These are phyloP conservation scores for Chamaenerion angustifolium DNA, from an alignment of 345 rosid species.

Conservation along the genomic window DNA sequence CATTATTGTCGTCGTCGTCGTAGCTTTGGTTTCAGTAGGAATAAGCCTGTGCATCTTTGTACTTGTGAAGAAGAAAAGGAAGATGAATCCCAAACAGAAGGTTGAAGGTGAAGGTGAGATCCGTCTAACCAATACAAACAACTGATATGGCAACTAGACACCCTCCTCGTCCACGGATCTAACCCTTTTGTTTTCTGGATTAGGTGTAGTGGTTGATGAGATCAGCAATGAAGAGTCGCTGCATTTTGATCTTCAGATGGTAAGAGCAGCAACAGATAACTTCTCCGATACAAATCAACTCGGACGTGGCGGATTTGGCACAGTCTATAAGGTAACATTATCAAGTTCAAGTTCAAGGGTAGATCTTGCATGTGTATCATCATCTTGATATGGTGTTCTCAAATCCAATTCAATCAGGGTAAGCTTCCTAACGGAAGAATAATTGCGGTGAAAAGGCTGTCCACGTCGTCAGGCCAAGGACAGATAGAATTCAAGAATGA, in stretches of 20 bases:
- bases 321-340: conserved; percentile 3
- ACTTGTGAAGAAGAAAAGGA: too few species aligned
- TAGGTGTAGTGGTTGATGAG: too few species aligned
- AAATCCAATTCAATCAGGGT: conserved; percentile 32
- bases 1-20: too few species aligned
- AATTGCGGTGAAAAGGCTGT: conserved; percentile 48
- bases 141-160: too few species aligned
- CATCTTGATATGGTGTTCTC: not conserved
- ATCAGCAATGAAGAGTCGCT: too few species aligned
- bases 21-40: too few species aligned
- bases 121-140: too few species aligned
- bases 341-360: not conserved
- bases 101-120: too few species aligned
- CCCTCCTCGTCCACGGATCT: too few species aligned
- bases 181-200: too few species aligned
- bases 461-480: conserved; percentile 44
- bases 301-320: conserved; percentile 9
- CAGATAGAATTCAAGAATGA: conserved; percentile 41
- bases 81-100: too few species aligned
- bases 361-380: not conserved
- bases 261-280: conserved; percentile 1
- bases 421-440: conserved; percentile 21
- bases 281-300: conserved; percentile 3
- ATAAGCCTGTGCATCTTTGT: too few species aligned
- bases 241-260: not conserved